A percentile compares a stretch with the other conserved stretches of the same genome.
Evolutionary conservation across 2,329 filamentous ascomycete species (phyloP).

Genomic region (Arthroderma uncinatum): DNA sequence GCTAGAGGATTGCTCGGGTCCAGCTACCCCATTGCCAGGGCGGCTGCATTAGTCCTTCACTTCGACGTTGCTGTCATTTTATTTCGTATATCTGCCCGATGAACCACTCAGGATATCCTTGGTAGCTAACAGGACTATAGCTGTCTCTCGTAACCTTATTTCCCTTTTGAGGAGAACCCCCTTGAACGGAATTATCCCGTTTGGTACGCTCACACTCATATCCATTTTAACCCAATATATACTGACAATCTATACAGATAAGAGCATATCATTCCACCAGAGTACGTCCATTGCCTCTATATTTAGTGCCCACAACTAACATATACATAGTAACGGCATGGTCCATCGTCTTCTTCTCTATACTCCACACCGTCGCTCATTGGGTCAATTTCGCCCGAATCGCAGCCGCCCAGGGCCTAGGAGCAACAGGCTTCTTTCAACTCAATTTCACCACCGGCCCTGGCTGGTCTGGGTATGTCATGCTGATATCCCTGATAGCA

Average conservation of each 20-base stretch:
- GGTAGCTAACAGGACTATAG: constrained; percentile 16
- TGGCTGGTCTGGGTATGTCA: constrained; percentile 77
- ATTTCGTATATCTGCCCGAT: constrained; percentile 38
- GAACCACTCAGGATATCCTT: not conserved
- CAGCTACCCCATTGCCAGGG: constrained; percentile 65
- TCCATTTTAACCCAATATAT: not conserved
- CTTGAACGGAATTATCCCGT: constrained; percentile 74
- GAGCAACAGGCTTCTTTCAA: constrained; percentile 64
- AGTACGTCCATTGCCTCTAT: constrained; percentile 22
- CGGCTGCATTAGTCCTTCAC: constrained; percentile 66
- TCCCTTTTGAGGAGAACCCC: constrained; percentile 70
- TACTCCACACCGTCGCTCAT: constrained; percentile 75
- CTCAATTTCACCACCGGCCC: constrained; percentile 70
- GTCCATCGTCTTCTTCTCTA: constrained; percentile 82
- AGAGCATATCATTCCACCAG: constrained; percentile 83
- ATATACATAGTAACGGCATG: constrained; percentile 54
- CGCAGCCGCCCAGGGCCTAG: constrained; percentile 61
- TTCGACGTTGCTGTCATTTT: constrained; percentile 71
- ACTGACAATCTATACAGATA: constrained; percentile 41
- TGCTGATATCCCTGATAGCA: constrained; percentile 65
- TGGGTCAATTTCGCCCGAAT: constrained; percentile 79
- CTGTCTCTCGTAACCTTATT: constrained; percentile 74
- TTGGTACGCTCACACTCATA: constrained; percentile 29
- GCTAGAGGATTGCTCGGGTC: constrained; percentile 60
- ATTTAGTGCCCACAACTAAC: constrained; percentile 7